These are phyloP conservation scores for Globisporangium mamillatum DNA, from an alignment of 352 stramenopile species.

Conservation along the genomic window DNA sequence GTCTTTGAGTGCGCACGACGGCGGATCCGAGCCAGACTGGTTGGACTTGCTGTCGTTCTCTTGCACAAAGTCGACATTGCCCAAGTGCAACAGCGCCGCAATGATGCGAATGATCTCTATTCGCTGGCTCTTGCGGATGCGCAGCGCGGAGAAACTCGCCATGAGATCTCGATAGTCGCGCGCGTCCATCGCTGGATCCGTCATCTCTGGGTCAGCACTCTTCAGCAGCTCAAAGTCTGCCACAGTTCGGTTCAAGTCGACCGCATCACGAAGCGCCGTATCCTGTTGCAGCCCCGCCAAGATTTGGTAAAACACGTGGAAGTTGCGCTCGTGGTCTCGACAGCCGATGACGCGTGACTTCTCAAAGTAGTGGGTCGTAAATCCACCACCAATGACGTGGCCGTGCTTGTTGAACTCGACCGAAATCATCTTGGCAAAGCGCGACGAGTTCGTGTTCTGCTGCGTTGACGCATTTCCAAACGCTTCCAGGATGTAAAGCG, in stretches of 20 bases:
- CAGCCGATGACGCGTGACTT: conserved; percentile 81
- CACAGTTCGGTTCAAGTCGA: conserved; percentile 59
- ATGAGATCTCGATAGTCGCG: conserved; percentile 77
- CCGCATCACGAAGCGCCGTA: conserved; percentile 53
- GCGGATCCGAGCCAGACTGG: conserved; percentile 22
- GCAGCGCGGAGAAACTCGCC: conserved; percentile 75
- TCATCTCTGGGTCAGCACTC: conserved; percentile 35
- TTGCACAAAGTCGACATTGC: conserved; percentile 75
- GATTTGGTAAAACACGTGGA: conserved; percentile 94
- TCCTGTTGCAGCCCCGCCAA: conserved; percentile 74
- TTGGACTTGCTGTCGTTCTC: conserved; percentile 33
- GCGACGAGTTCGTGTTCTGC: conserved; percentile 71
- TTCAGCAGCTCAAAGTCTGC: conserved; percentile 66
- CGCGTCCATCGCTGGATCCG: conserved; percentile 53
- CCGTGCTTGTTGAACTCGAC: conserved; percentile 80
- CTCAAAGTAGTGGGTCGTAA: conserved; percentile 83
- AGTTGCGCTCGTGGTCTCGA: conserved; percentile 85
- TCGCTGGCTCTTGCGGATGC: conserved; percentile 77
- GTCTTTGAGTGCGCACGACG: conserved; percentile 68
- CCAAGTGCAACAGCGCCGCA: conserved; percentile 68
- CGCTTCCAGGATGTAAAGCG: conserved; percentile 74
- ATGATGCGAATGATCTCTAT: conserved; percentile 80
- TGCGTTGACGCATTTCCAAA: conserved; percentile 65
- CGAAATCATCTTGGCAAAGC: conserved; percentile 82
- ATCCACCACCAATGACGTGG: conserved; percentile 72